Evolutionary conservation across 345 rosid species (phyloP).

Genomic region (Adansonia digitata): DNA sequence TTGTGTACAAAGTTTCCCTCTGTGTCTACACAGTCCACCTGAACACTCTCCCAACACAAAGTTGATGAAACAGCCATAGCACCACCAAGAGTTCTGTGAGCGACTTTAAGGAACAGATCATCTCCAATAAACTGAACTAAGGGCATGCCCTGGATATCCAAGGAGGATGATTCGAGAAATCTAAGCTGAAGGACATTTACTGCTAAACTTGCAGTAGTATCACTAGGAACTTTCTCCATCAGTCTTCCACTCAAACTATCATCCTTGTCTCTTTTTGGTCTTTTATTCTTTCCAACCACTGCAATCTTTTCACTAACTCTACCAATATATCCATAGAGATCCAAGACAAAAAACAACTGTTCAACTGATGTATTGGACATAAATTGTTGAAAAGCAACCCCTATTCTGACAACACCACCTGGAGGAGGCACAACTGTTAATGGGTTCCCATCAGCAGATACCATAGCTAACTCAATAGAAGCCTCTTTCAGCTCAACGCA

Average conservation of each 20-base stretch:
- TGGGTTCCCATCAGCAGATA: conserved; percentile 86
- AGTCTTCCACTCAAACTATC: conserved; percentile 44
- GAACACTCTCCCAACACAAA: conserved; percentile 69
- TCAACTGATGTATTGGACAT: conserved; percentile 89
- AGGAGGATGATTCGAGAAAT: conserved; percentile 73
- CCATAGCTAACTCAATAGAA: conserved; percentile 77
- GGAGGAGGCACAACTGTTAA: conserved; percentile 86
- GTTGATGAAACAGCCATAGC: conserved; percentile 87
- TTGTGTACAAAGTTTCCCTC: conserved; percentile 38
- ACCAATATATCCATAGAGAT: conserved; percentile 76
- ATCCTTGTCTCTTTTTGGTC: conserved; percentile 26
- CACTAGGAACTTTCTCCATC: conserved; percentile 92
- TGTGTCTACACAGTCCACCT: conserved; percentile 84
- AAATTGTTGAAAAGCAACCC: conserved; percentile 82
- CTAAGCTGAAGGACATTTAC: conserved; percentile 69
- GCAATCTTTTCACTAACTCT: conserved; percentile 75
- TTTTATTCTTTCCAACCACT: conserved; percentile 56
- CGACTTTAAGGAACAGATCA: conserved; percentile 65
- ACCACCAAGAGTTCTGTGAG: conserved; percentile 97
- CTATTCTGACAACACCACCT: conserved; percentile 84
- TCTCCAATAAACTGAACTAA: conserved; percentile 87
- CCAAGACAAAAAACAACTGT: conserved; percentile 89
- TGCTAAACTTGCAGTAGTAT: conserved; percentile 78
- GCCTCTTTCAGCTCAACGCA: conserved; percentile 79
- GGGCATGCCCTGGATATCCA: conserved; percentile 57